Evolutionary conservation across 352 stramenopile species (phyloP).

Genomic region (Phytopythium ostracodes): DNA sequence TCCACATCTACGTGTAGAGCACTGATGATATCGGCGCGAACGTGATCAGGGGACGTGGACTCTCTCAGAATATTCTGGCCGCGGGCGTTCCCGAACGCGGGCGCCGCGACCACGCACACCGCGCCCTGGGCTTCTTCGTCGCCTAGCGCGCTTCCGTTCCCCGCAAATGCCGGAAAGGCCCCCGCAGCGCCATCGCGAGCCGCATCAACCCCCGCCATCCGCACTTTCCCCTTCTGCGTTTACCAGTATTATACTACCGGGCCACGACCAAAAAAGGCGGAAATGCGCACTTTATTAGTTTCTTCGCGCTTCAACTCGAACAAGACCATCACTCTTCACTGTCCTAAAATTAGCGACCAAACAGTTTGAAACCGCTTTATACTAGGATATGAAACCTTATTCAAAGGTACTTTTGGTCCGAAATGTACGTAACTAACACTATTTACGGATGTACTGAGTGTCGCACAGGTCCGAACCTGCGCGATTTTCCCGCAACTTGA

Average conservation of each 20-base stretch:
- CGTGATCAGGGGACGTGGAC: background rate
- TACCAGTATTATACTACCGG: background rate
- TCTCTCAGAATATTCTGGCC: background rate
- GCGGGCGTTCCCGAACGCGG: background rate
- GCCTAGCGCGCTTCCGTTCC: background rate
- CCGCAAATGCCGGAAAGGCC: background rate
- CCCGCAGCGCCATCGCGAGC: background rate
- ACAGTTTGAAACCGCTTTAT: background rate
- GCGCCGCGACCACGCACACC: background rate
- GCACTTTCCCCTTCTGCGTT: background rate
- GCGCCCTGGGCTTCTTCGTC: background rate
- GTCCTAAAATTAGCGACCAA: background rate
- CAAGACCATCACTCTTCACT: background rate
- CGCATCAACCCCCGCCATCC: background rate
- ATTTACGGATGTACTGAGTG: background rate
- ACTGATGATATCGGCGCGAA: background rate
- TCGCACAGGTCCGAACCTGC: background rate
- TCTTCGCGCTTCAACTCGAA: background rate
- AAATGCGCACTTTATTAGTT: background rate
- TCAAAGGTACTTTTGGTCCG: background rate
- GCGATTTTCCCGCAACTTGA: conserved; percentile 1
- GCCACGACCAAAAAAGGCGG: too few relatives aligned
- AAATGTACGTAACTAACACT: background rate
- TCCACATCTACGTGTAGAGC: background rate
- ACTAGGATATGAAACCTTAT: background rate